These are phyloP conservation scores for Ceratocystiopsis brevicomis DNA, from an alignment of 2,329 filamentous ascomycete genomes.

Conservation along the genomic window DNA sequence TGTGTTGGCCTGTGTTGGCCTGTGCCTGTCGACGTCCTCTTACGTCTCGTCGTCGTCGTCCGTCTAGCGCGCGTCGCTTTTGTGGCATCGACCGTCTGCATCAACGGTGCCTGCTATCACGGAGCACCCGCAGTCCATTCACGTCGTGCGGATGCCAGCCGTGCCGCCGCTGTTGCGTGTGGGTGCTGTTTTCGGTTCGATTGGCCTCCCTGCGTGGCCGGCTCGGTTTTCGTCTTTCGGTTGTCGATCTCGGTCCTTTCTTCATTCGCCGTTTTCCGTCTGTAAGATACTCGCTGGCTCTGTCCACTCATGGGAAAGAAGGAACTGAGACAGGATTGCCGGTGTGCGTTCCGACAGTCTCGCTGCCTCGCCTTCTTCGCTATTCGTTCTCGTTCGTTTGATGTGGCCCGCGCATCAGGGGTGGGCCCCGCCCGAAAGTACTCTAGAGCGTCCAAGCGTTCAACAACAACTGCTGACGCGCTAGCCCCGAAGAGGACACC, in stretches of 20 bases:
- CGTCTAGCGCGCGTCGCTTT: neutral
- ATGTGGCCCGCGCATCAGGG: too few species aligned
- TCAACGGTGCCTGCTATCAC: too few species aligned
- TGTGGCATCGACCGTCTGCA: too few species aligned
- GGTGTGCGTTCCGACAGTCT: neutral
- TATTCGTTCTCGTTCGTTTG: neutral
- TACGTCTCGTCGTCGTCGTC: neutral
- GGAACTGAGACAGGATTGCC: conserved; percentile 10
- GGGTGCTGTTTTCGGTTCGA: neutral
- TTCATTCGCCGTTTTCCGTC: neutral
- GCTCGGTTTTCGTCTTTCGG: neutral
- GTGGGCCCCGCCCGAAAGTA: too few species aligned
- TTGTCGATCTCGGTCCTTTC: too few species aligned
- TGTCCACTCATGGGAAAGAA: neutral
- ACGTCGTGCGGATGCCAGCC: too few species aligned
- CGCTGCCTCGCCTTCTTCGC: neutral
- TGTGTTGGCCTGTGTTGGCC: neutral
- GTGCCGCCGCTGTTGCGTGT: neutral
- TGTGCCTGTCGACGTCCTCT: neutral
- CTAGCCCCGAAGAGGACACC: too few species aligned
- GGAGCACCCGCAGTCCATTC: too few species aligned
- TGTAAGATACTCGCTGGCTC: neutral
- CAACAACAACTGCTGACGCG: too few species aligned
- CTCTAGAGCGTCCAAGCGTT: too few species aligned
- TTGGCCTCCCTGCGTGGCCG: neutral